These are phyloP conservation scores for Aspergillus haitiensis DNA, from an alignment of 495 filamentous ascomycete genomes.

Conservation along the genomic window DNA sequence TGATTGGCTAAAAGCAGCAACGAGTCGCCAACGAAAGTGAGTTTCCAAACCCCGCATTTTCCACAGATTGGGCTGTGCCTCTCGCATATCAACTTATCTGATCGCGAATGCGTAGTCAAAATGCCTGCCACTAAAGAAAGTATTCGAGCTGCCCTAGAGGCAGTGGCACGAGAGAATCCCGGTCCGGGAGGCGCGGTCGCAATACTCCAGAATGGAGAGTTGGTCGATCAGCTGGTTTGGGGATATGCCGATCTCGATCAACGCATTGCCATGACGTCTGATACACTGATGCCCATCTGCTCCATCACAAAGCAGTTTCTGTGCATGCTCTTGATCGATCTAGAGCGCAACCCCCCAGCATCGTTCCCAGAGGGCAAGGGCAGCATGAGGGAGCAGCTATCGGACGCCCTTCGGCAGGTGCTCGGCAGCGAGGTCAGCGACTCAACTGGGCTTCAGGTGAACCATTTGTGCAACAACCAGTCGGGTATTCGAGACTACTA, in stretches of 20 bases:
- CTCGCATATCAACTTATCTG: too few species aligned
- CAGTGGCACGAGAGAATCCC: conserved; percentile 11
- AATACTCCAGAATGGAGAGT: conserved; percentile 32
- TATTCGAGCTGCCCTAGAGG: background rate
- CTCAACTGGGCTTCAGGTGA: conserved; percentile 18
- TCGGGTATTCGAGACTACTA: conserved; percentile 41
- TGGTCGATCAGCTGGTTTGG: conserved; percentile 33
- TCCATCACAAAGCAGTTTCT: conserved; percentile 41
- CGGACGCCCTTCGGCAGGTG: background rate
- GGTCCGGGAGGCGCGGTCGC: conserved; percentile 35
- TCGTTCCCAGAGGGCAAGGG: conserved; percentile 6
- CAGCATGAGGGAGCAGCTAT: background rate
- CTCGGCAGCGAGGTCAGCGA: background rate
- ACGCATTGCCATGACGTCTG: conserved; percentile 26
- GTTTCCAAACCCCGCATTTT: too few species aligned
- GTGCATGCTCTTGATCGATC: conserved; percentile 31
- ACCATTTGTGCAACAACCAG: conserved; percentile 34
- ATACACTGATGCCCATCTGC: conserved; percentile 35
- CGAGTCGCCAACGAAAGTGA: too few species aligned
- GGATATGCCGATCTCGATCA: conserved; percentile 35
- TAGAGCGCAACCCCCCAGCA: conserved; percentile 23
- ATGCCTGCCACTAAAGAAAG: background rate
- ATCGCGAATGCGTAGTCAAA: background rate
- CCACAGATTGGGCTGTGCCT: too few species aligned
- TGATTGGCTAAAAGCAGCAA: too few species aligned